Base-by-base conservation (phyloP, 2,329 filamentous ascomycete species). In the Xylariaceae sp. region DNA sequence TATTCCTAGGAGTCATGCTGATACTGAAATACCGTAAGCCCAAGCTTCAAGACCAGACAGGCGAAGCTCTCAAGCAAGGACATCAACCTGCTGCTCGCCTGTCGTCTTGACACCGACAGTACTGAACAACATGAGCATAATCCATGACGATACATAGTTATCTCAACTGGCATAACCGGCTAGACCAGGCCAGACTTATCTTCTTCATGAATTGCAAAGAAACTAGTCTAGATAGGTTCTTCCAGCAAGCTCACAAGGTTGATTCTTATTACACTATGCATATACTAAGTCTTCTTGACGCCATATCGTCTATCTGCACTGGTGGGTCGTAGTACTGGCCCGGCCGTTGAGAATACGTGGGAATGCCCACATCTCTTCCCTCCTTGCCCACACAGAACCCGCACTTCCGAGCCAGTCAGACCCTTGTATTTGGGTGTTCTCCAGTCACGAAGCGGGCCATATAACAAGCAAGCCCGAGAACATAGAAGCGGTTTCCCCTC, bases 401-500 rank as follows among this genome's bases (percentile, higher is more conserved):
- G 33, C 49, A 56, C 45, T 58, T 63, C 60, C 56, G 55, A 64
- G 58, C 63, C 56, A 64, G 46, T 64, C 48, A 54, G 55, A 60
- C 56, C 65, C 65, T 65, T 68, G 66, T 62, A 40, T 51, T 37
- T 43, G n/a, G 61, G 36, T 56, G 31, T 54, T 51, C 62, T 62
- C 57, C 49, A 64, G 65, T 64, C 57, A 62, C 51, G 59, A 67
- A 65, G 61, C 64, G 65, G 67, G 63, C 62, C 66, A 64, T 67
- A 67, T 66, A 68, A 59, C 53, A 66, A 61, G 64, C 64, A 65
- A 58, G 58, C 51, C 67, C 60, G 60, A 66, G 63, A 52, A 52
- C 66, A 59, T 59, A 66, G 63, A 52, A 53, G 59, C 44, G 60
- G 64, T 50, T 53, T 52, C 58, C 62, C 65, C 51, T 47, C 60